Conservation (phyloP, 2,329 filamentous ascomycete species). For the Colletotrichum orchidophilum region DNA sequence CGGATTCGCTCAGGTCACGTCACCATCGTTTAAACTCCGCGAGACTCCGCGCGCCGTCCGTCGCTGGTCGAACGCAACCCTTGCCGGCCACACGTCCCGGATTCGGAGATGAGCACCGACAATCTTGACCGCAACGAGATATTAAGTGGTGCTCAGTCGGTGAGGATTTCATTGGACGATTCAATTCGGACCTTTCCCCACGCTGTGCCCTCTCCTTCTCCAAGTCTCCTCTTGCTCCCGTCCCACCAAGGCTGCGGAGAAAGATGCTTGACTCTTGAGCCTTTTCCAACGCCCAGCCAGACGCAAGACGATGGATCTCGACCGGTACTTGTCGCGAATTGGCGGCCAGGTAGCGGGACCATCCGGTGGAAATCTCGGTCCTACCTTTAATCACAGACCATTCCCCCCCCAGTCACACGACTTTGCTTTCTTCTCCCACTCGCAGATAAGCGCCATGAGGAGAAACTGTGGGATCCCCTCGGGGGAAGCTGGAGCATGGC, state of each 20-base stretch:
- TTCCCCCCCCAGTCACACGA: conserved; percentile 11
- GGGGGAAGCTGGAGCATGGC: conserved; percentile 16
- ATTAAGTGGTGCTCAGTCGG: not conserved
- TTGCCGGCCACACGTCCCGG: conserved; percentile 9
- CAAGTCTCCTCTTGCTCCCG: not conserved
- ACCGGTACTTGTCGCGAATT: conserved; percentile 18
- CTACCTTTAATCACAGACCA: conserved; percentile 1
- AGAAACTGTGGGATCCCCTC: conserved; percentile 24
- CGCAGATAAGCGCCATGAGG: not conserved
- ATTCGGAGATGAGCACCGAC: conserved; percentile 1
- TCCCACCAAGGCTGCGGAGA: conserved; percentile 9
- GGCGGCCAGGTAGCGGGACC: conserved; percentile 2
- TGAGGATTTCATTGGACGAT: conserved; percentile 12
- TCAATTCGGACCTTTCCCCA: conserved; percentile 6
- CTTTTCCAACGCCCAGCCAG: not conserved
- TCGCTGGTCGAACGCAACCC: not conserved
- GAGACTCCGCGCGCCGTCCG: conserved; percentile 19
- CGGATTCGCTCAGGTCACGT: conserved; percentile 24
- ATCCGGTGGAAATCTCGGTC: conserved; percentile 11
- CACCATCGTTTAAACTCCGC: conserved; percentile 28
- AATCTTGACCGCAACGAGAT: not conserved
- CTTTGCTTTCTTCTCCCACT: not conserved
- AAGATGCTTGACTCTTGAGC: not conserved
- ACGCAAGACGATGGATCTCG: conserved; percentile 2
- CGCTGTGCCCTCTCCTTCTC: not conserved